Evolutionary conservation across 2,329 filamentous ascomycete genomes (phyloP), one percentile per base, ranked within the genome.

Genomic region (Trichophyton rubrum): DNA sequence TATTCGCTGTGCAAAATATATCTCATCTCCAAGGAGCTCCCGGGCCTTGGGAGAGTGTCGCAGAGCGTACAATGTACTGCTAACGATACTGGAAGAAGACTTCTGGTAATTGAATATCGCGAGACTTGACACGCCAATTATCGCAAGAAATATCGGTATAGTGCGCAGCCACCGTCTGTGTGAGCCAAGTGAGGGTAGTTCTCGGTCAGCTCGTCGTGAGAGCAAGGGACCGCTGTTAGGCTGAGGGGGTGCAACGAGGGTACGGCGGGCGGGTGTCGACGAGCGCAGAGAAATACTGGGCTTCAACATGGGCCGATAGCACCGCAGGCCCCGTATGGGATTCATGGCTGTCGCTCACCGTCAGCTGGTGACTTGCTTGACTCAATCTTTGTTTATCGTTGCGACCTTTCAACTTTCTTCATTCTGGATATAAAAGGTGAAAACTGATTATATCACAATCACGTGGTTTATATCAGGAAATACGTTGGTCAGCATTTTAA

Each of bases 41-140:
- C 91, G 85, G 53, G 90, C 93, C 62, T 79, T 76, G 2, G 82
- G 77, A 61, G 87, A 90, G 2, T 89, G 95, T 65, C 93, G 88
- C 64, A 99, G 82, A 0, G 92, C 88, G 79, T 97, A 99, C 30
- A 99, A 82, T 3, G 90, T 93, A 60, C 88, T 89, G 60, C 85
- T 85, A n/a, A 96, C 88, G 33, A 92, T 83, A 60, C 88, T 88
- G 27, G 85, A 90, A n/a, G 88, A 90, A 61, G 86, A 84, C 74
- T 96, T 96, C 74, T 99, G 92, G 82, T 99, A 97, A 82, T 99
- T 99, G 87, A 99, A 97, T 74, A 99, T 96, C 67, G 87, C 89
- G 62, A 95, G 77, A 66, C 86, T 85, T 66, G 86, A 87, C 60
- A 81, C 79, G 56, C 83, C 82, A 67, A 96, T 84, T 64, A 89